Conservation (phyloP, 768 basidiomycete genomes). For the Leucosporidium scottii region DNA sequence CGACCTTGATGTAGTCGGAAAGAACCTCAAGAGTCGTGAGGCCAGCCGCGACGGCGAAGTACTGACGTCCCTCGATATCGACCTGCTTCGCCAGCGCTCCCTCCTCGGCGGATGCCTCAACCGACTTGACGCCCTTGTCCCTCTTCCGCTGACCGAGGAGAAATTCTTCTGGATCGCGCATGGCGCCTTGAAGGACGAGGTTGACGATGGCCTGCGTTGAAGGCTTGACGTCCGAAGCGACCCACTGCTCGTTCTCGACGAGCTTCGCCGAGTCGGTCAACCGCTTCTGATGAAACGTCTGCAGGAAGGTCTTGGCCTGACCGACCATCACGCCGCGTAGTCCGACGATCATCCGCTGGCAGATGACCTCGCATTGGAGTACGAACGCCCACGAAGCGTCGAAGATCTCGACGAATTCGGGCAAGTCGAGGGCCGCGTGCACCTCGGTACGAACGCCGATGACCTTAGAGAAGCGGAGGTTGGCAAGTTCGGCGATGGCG, state of each 20-base stretch:
- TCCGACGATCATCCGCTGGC: slow-evolving; percentile 84
- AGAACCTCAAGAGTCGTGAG: slow-evolving; percentile 60
- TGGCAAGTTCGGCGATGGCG: slow-evolving; percentile 75
- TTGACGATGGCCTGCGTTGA: slow-evolving; percentile 64
- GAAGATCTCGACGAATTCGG: slow-evolving; percentile 73
- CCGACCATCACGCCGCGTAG: slow-evolving; percentile 75
- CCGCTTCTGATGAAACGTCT: slow-evolving; percentile 72
- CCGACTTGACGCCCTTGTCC: neutral
- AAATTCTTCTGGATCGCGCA: slow-evolving; percentile 63
- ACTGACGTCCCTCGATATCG: slow-evolving; percentile 68
- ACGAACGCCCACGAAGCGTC: slow-evolving; percentile 85
- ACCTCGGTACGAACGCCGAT: slow-evolving; percentile 68
- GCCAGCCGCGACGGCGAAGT: slow-evolving; percentile 80
- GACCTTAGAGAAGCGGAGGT: slow-evolving; percentile 72
- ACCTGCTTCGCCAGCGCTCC: slow-evolving; percentile 41
- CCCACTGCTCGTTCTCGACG: slow-evolving; percentile 96
- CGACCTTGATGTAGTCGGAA: slow-evolving; percentile 75
- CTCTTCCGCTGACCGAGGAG: slow-evolving; percentile 40
- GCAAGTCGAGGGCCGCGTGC: slow-evolving; percentile 63
- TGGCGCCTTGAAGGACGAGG: slow-evolving; percentile 67
- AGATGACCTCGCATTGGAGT: slow-evolving; percentile 74
- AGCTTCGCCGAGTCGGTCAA: slow-evolving; percentile 74
- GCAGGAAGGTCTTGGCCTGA: slow-evolving; percentile 83
- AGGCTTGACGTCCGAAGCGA: slow-evolving; percentile 62
- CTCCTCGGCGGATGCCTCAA: neutral